Conservation (phyloP, 2,329 filamentous ascomycete species). For the Zopfia rhizophila region DNA sequence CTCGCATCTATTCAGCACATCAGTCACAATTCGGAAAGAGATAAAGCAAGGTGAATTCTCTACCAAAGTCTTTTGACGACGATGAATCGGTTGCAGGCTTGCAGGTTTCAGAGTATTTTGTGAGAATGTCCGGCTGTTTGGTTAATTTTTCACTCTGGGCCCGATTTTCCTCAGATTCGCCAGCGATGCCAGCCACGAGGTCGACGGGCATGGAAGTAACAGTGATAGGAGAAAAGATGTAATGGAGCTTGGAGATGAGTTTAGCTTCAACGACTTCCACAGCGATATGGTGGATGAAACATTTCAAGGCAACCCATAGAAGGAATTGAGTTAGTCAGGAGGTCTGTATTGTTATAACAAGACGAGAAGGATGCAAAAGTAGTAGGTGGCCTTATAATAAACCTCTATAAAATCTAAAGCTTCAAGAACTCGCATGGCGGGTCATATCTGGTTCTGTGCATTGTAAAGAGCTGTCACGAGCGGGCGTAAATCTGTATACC, state of each 20-base stretch:
- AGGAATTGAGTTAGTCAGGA: neutral
- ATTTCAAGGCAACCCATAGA: conserved; percentile 56
- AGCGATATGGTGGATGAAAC: conserved; percentile 57
- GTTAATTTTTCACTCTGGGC: conserved; percentile 48
- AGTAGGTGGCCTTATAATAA: conserved; percentile 56
- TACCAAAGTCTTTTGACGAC: neutral
- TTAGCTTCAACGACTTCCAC: conserved; percentile 56
- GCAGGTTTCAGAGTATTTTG: conserved; percentile 51
- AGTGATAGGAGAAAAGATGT: conserved; percentile 54
- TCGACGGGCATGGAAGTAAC: conserved; percentile 52
- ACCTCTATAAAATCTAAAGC: conserved; percentile 56
- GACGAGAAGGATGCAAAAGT: too few relatives aligned
- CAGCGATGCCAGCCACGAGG: conserved; percentile 52
- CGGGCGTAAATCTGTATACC: conserved; percentile 18
- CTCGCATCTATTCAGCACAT: too few relatives aligned
- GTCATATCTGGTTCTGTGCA: conserved; percentile 48
- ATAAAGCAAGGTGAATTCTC: too few relatives aligned
- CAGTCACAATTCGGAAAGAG: too few relatives aligned
- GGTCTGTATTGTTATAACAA: too few relatives aligned
- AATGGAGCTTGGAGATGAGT: conserved; percentile 48
- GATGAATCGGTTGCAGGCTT: conserved; percentile 51
- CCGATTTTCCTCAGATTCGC: conserved; percentile 55
- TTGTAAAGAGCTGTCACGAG: conserved; percentile 22
- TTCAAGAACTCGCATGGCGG: conserved; percentile 49
- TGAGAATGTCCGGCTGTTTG: conserved; percentile 52